Conservation (phyloP, 2,329 filamentous ascomycete genomes). For the Metarhizium sp. region DNA sequence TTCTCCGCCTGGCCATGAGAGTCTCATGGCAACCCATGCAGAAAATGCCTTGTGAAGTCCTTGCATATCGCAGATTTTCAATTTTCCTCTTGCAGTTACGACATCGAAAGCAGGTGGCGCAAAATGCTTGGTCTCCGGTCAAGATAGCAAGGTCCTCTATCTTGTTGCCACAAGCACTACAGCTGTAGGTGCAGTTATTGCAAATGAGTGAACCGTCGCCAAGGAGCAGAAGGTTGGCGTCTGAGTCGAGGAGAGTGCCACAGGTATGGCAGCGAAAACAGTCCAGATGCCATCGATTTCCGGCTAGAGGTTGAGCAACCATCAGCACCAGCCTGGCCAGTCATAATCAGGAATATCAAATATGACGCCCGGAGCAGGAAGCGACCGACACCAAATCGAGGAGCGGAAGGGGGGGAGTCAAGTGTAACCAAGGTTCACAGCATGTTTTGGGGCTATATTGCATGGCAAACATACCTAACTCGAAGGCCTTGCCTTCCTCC, state of each 20-base stretch:
- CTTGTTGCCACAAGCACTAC: constrained; percentile 91
- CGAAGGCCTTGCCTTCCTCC: constrained; percentile 97
- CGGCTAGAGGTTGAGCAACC: constrained; percentile 46
- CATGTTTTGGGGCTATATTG: neutral
- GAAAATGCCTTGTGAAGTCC: constrained; percentile 96
- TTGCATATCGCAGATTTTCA: constrained; percentile 93
- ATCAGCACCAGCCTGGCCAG: constrained; percentile 11
- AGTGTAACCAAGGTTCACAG: neutral
- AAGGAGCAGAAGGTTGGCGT: constrained; percentile 92
- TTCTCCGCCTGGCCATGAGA: constrained; percentile 83
- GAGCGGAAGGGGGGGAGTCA: neutral
- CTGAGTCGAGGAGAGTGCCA: constrained; percentile 90
- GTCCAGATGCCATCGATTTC: constrained; percentile 96
- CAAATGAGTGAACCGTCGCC: constrained; percentile 97
- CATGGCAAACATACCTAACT: constrained; percentile 62
- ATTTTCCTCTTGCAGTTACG: constrained; percentile 98
- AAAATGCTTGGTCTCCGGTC: constrained; percentile 96
- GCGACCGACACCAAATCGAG: neutral
- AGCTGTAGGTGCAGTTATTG: constrained; percentile 99
- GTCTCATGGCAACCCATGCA: constrained; percentile 99
- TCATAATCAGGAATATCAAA: neutral
- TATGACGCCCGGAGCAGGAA: neutral
- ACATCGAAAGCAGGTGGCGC: constrained; percentile 92
- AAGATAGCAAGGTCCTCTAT: constrained; percentile 97
- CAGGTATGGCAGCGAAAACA: constrained; percentile 98